Evolutionary conservation across 73 alveolate species (phyloP), one percentile per base, ranked within the genome.

Genomic region (Blepharisma japonicum): DNA sequence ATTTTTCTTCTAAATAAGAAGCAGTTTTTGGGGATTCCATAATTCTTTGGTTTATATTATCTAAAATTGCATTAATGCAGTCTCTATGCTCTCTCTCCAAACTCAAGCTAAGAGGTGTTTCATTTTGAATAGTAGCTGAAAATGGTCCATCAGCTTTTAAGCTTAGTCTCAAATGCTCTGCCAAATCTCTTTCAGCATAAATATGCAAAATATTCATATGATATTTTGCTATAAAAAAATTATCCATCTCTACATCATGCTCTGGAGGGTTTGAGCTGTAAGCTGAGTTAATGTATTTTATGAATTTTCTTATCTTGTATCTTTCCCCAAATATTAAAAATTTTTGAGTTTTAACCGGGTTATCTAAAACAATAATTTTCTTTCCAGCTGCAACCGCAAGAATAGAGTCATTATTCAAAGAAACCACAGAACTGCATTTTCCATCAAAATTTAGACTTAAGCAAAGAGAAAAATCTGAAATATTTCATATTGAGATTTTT

Each of bases 161-260:
- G 2, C 38, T 14, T 39, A 14, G 49, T 11, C 5, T 14, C n/a
- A 61, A 9, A 11, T 14, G 47, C 47, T 61, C 23, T 11, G 38
- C 18, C 23, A 20, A 9, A 5, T 61, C 74, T 25, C 14, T 8
- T 0, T 61, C 14, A 14, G 74, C 74, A 25, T 61, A 61, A 5
- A 61, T n/a, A 25, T 61, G 74, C 4, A 25, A 2, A 8, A 61
- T 61, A 25, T 61, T 61, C 14, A 61, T 11, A 61, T 61, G 74
- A 5, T 14, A 61, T 20, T n/a, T n/a, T 25, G 14, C 74, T 14
- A 61, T 61, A 18, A 61, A 14, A n/a, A 14, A 61, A 5, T 61
- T n/a, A 25, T 61, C 23, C 46, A 61, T 14, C 49, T 18, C 23
- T 20, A 14, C 18, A 25, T 25, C 46, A 25, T 61, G 74, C 38